Base-by-base conservation (phyloP, 1,284 basidiomycete genomes). In the Baeospora myosura region DNA sequence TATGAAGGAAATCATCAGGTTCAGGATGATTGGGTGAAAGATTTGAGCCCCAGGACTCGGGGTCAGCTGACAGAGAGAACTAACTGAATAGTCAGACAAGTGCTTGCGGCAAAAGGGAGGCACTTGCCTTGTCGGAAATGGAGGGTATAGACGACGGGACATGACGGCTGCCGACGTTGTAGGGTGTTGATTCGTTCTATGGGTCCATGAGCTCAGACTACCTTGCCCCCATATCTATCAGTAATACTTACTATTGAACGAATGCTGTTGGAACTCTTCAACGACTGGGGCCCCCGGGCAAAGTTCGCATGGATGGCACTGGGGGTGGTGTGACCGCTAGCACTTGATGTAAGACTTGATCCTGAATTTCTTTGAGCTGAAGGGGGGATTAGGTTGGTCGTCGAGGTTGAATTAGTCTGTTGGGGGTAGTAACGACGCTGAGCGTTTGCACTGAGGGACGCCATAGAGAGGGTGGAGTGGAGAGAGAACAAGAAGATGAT, bases 31-130 rank as follows among this genome's bases (percentile, higher is more conserved):
- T 70, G 17, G 71, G 69, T 3, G 76, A 79, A 40, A 85, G 60
- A 50, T 81, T 69, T 20, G 80, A 71, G 6, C 79, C 78, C 81
- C 83, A 84, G 0, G 68, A 67, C 5, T 69, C 62, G 10, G 82
- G 83, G 58, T 88, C 83, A 1, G 82, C 72, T 2, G 83, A 76
- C 14, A 87, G 69, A 5, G 82, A 83, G 53, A 76, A 87, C 82
- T 87, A 5, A 45, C n/a, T 11, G 18, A 20, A 34, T 14, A 14
- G 14, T 16, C 11, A 17, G 16, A n/a, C n/a, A n/a, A n/a, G n/a
- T n/a, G n/a, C n/a, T n/a, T n/a, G n/a, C n/a, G n/a, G n/a, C n/a
- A n/a, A n/a, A n/a, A n/a, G n/a, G 14, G 30, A 20, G 26, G 18
- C 12, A 26, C 12, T 25, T 16, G 62, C 74, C 63, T 76, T 75